Evolutionary conservation across 1,284 basidiomycete genomes (phyloP).

Genomic region (Pisolithus thermaeus): DNA sequence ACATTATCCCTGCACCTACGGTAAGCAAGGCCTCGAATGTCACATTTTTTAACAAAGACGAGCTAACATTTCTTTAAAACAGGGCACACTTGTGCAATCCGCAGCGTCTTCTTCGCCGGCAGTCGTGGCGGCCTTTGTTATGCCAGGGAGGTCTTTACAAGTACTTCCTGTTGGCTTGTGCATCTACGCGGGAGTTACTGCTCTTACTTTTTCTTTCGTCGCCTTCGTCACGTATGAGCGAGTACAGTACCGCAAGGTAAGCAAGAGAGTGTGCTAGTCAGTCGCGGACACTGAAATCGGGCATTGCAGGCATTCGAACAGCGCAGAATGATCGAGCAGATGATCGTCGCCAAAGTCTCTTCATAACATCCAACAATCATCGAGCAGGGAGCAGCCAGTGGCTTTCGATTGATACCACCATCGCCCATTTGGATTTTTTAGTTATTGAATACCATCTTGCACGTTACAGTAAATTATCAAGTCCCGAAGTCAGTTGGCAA

Average conservation of each 20-base stretch:
- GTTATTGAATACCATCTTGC: too few species aligned
- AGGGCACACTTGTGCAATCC: constrained; percentile 27
- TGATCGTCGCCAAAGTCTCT: neutral
- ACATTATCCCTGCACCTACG: constrained; percentile 13
- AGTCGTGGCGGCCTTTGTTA: constrained; percentile 43
- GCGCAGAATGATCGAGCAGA: constrained; percentile 61
- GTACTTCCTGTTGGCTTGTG: constrained; percentile 78
- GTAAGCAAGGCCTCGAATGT: constrained; percentile 2
- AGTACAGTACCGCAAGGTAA: constrained; percentile 73
- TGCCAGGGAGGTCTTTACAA: constrained; percentile 67
- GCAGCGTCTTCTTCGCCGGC: constrained; percentile 36
- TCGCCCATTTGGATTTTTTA: neutral
- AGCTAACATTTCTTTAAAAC: neutral
- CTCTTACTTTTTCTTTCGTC: constrained; percentile 73
- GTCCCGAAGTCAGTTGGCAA: too few species aligned
- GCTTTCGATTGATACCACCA: neutral
- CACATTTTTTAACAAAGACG: too few species aligned
- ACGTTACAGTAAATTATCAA: too few species aligned
- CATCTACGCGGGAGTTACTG: constrained; percentile 75
- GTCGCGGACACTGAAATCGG: constrained; percentile 8
- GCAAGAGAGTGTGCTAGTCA: constrained; percentile 14
- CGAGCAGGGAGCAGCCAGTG: too few species aligned
- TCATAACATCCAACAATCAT: neutral
- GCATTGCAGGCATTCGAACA: constrained; percentile 60
- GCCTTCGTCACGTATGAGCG: constrained; percentile 77